A percentile compares a stretch with the other conserved stretches of the same genome.
phyloP scores from a whole-genome alignment of 768 basidiomycete genomes.

The Suillus variegatus region DNA sequence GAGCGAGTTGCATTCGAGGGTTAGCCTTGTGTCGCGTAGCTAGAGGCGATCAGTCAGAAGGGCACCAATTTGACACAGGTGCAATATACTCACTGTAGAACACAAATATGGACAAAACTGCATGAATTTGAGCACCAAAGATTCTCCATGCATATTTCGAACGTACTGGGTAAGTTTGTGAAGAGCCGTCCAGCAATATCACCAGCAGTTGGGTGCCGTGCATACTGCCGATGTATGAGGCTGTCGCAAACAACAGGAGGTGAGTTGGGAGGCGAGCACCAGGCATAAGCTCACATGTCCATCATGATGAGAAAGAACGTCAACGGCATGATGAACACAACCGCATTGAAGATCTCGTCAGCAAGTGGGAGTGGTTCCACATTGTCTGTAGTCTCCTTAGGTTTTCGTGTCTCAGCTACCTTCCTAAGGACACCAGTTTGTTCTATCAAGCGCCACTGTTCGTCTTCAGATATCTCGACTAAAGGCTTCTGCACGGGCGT shows the following conservation, averaged over 20 bases:
- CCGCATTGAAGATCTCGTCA: conserved; percentile 71
- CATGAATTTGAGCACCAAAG: conserved; percentile 7
- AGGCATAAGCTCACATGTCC: conserved; percentile 68
- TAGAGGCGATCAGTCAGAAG: conserved; percentile 13
- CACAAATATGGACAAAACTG: conserved; percentile 75
- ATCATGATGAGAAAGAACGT: conserved; percentile 76
- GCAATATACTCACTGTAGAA: conserved; percentile 61
- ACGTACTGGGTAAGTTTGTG: conserved; percentile 73
- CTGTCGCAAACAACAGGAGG: conserved; percentile 37
- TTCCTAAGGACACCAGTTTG: conserved; percentile 60
- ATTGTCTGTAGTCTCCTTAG: conserved; percentile 19
- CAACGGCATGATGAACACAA: conserved; percentile 69
- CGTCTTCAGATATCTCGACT: conserved; percentile 67
- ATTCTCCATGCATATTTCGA: neutral
- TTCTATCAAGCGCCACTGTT: conserved; percentile 76
- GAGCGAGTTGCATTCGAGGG: conserved; percentile 50
- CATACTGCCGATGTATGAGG: conserved; percentile 79
- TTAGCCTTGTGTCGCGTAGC: conserved; percentile 67
- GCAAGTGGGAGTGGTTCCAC: conserved; percentile 45
- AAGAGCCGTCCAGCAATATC: conserved; percentile 58
- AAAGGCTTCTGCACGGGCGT: conserved; percentile 18
- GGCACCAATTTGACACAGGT: neutral
- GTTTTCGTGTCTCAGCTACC: conserved; percentile 17
- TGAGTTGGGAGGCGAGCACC: conserved; percentile 1
- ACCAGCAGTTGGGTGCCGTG: conserved; percentile 50